phyloP scores from a whole-genome alignment of 2,329 filamentous ascomycete genomes.

The Onygena corvina region DNA sequence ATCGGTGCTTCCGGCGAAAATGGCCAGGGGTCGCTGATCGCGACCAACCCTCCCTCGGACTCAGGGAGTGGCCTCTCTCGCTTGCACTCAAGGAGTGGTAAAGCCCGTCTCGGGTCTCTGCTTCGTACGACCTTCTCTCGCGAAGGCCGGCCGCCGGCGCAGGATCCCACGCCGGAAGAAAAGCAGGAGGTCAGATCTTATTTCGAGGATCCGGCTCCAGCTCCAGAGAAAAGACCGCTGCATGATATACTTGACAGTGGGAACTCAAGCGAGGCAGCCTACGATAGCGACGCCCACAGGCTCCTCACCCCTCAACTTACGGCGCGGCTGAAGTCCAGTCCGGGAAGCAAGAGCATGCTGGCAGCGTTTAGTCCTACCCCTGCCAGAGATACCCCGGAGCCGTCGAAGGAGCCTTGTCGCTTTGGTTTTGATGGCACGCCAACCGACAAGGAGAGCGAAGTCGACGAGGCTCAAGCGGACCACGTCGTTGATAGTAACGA shows the following conservation, averaged over 20 bases:
- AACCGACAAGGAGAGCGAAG: background rate
- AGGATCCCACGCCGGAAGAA: constrained; percentile 6
- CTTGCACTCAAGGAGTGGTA: background rate
- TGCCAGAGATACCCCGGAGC: background rate
- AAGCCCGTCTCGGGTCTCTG: constrained; percentile 14
- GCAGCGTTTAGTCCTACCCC: background rate
- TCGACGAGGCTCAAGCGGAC: no score
- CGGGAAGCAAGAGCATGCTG: background rate
- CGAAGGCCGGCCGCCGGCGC: constrained; percentile 19
- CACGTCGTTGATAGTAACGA: background rate
- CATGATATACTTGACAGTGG: constrained; percentile 22
- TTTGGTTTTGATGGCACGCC: constrained; percentile 1
- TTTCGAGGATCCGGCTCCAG: background rate
- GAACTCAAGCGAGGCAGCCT: constrained; percentile 29
- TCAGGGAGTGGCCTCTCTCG: background rate
- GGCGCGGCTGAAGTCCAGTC: constrained; percentile 13
- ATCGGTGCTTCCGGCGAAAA: background rate
- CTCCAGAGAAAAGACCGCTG: constrained; percentile 12
- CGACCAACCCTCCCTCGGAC: background rate
- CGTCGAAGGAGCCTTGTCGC: background rate
- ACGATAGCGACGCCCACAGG: constrained; percentile 34
- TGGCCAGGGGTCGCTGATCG: background rate
- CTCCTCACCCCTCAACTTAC: constrained; percentile 26
- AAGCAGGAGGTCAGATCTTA: constrained; percentile 12
- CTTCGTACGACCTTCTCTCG: constrained; percentile 26